Evolutionary conservation across 495 filamentous ascomycete species (phyloP), one percentile per base, ranked within the genome.

Genomic region (Penicilliopsis zonata): DNA sequence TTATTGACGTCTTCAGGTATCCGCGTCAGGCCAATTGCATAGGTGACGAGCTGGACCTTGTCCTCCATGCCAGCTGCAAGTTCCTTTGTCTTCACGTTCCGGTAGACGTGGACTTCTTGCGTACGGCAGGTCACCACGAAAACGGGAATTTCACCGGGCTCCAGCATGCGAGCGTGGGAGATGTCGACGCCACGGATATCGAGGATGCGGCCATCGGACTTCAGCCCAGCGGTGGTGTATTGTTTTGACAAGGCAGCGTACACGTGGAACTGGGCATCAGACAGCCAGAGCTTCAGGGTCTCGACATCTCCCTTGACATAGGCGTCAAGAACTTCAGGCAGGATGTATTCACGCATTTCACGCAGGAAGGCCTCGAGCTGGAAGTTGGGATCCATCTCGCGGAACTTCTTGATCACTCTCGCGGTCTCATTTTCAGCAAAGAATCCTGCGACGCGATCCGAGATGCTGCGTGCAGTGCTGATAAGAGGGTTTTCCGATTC

Each of bases 381-480:
- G 69, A 98, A 98, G 35, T 65, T 76, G 9, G 90, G 92, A 45
- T 98, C 92, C 74, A 96, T 92, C 38, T 85, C 75, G n/a, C 86
- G 76, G 63, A 98, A 88, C 55, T 86, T 93, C 63, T 92, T 94
- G 65, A 98, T 88, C 2, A 98, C 90, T 66, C 70, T 76, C 10
- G 90, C 90, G 8, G 90, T 94, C 58, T 98, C 90, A 54, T 94
- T 98, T 53, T 96, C 90, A 21, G 90, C 90, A 42, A 98, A 98
- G 59, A 95, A 96, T 16, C 92, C 86, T 30, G 82, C 85, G 18
- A 98, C 70, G 25, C 82, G 73, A 55, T 98, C 90, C 8, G 86
- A 83, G 39, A 98, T 92, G 56, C 80, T 86, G 43, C 90, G 81
- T 2, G 88, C 90, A 4, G 86, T 94, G 27, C 76, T 80, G 50